Conservation (phyloP, 1,139 yeast species). For the Diutina rugosa region DNA sequence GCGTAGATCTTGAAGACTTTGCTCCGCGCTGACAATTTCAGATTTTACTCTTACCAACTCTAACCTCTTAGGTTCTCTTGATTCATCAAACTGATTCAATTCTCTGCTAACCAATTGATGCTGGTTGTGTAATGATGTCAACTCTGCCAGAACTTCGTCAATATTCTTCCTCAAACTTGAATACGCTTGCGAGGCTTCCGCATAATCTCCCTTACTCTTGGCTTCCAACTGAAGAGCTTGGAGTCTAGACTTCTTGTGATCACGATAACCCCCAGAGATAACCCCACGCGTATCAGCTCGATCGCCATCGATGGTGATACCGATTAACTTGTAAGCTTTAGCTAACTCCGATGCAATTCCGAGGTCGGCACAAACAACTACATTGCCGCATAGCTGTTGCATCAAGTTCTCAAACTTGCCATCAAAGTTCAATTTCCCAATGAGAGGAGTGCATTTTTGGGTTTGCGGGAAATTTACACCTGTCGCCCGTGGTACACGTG, state of each 20-base stretch:
- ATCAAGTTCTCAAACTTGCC: conserved; percentile 49
- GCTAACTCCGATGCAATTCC: conserved; percentile 62
- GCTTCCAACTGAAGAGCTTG: conserved; percentile 53
- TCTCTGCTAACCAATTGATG: not conserved
- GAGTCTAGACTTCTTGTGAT: conserved; percentile 51
- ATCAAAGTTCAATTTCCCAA: conserved; percentile 51
- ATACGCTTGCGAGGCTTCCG: conserved; percentile 7
- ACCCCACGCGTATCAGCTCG: conserved; percentile 76
- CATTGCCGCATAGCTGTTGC: conserved; percentile 66
- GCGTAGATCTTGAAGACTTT: conserved; percentile 22
- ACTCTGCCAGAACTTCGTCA: conserved; percentile 14
- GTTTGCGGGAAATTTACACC: conserved; percentile 35
- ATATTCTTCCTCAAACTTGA: conserved; percentile 8
- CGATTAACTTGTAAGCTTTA: conserved; percentile 46
- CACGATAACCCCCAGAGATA: conserved; percentile 81
- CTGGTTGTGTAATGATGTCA: conserved; percentile 24
- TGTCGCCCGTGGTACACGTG: conserved; percentile 36
- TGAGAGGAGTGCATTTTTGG: conserved; percentile 59
- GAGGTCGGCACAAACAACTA: conserved; percentile 65
- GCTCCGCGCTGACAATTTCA: conserved; percentile 27
- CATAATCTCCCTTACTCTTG: conserved; percentile 33
- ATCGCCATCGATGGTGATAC: conserved; percentile 89
- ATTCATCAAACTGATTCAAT: not conserved
- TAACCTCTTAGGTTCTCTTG: not conserved
- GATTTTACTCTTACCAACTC: conserved; percentile 28